Base-by-base conservation (phyloP, 2,329 filamentous ascomycete genomes). In the Colletotrichum lindemuthianum region DNA sequence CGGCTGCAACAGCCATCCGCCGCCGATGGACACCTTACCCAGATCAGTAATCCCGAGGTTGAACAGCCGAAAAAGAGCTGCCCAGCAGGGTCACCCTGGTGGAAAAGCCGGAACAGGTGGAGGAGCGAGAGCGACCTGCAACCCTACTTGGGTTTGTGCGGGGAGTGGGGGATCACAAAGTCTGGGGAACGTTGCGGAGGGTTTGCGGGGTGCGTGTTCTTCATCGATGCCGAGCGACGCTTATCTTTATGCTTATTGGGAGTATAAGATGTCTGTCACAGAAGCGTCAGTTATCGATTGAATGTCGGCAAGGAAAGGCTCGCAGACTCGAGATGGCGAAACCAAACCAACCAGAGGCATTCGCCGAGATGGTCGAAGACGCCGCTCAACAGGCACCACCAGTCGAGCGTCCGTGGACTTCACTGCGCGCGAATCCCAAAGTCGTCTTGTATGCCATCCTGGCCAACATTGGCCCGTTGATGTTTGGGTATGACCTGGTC, bases 401-500 rank as follows among this genome's bases (percentile, higher is more conserved):
- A 1, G n/a, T 39, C 1, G 47, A 51, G 33, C 47, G 53, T 24
- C 53, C 48, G 3, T 58, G 36, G 41, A 16, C 16, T 32, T 24
- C 24, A 12, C 3, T 52, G 11, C 40, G 36, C 6, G 13, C 47
- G 6, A 33, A 63, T 12, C 43, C 44, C 9, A 63, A 58, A 9
- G 10, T 58, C 32, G 41, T 58, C n/a, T 11, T 58, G 9, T 58
- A 49, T 6, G 53, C 48, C 40, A 45, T 44, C 1, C 7, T 58
- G 11, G 48, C 40, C 32, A 52, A 63, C 39, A 52, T 63, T 8
- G 59, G 52, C 5, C 52, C 59, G 12, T 52, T 57, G 10, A 51
- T 57, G 52, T 63, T 57, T 24, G 59, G 52, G 12, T 57, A 63
- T 32, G 52, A 57, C 24, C 12, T 60, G 11, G 57, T 60, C 39